phyloP scores from a whole-genome alignment of 2,329 filamentous ascomycete species.

The Ophiostoma sp. region DNA sequence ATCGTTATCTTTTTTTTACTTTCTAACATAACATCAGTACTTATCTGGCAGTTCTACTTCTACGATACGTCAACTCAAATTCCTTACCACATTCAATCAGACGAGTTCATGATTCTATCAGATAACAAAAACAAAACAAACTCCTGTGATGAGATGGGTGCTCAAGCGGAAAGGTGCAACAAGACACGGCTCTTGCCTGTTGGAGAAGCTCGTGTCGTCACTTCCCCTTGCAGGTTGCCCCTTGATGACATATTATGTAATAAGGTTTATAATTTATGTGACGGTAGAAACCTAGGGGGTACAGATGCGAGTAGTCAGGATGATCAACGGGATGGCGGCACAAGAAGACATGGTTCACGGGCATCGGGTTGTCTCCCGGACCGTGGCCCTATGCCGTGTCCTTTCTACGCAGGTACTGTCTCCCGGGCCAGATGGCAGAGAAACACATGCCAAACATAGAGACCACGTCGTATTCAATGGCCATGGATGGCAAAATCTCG shows the following conservation, averaged over 20 bases:
- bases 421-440: background rate
- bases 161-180: background rate
- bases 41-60: too few species aligned
- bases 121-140: background rate
- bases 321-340: background rate
- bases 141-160: background rate
- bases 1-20: too few species aligned
- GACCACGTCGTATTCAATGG: background rate
- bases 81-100: background rate
- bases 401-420: background rate
- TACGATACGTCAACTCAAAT: background rate
- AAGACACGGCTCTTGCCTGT: background rate
- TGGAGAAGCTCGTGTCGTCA: background rate
- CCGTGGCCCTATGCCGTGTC: background rate
- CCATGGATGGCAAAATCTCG: background rate
- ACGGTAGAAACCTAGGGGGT: background rate
- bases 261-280: background rate
- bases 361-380: slow-evolving; percentile 1
- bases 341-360: background rate
- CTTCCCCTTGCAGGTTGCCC: background rate
- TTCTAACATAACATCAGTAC: too few species aligned
- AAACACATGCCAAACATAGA: background rate
- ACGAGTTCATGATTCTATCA: background rate
- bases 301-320: background rate
- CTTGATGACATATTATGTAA: background rate